Evolutionary conservation across 1,284 basidiomycete genomes (phyloP).

Genomic region (Mycosarcoma maydis): DNA sequence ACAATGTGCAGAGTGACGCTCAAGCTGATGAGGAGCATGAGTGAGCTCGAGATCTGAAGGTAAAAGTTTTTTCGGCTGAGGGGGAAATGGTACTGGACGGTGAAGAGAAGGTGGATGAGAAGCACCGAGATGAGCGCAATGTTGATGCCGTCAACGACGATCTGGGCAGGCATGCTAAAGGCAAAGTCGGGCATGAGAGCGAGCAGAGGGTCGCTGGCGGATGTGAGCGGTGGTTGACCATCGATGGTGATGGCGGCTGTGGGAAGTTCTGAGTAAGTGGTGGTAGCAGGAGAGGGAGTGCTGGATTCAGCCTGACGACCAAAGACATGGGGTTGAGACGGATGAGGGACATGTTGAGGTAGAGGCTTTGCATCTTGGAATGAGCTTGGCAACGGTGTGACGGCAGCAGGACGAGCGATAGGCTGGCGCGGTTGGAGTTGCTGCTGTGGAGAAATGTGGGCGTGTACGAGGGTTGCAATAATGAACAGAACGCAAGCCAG

Average conservation of each 20-base stretch:
- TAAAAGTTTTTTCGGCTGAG: constrained; percentile 90
- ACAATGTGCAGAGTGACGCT: constrained; percentile 71
- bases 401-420: constrained; percentile 6
- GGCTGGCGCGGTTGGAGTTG: neutral
- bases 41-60: constrained; percentile 84
- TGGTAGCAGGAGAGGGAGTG: constrained; percentile 7
- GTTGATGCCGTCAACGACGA: constrained; percentile 85
- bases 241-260: constrained; percentile 43
- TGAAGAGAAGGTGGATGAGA: constrained; percentile 90
- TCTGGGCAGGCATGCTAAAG: constrained; percentile 88
- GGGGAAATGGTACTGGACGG: constrained; percentile 93
- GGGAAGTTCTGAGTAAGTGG: constrained; percentile 33
- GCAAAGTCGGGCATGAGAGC: constrained; percentile 69
- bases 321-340: constrained; percentile 7
- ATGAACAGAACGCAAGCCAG: constrained; percentile 18
- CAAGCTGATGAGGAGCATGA: constrained; percentile 74
- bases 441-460: neutral
- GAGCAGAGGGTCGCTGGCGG: constrained; percentile 34
- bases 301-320: constrained; percentile 8
- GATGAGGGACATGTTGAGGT: neutral
- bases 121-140: constrained; percentile 87
- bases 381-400: constrained; percentile 3
- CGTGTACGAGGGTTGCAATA: constrained; percentile 1
- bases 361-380: constrained; percentile 3
- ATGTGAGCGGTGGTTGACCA: constrained; percentile 50